Evolutionary conservation across 225 moss, liverwort and hornwort species (phyloP), one percentile per base, ranked within the genome.

Genomic region (Pseudisothecium myosuroides): DNA sequence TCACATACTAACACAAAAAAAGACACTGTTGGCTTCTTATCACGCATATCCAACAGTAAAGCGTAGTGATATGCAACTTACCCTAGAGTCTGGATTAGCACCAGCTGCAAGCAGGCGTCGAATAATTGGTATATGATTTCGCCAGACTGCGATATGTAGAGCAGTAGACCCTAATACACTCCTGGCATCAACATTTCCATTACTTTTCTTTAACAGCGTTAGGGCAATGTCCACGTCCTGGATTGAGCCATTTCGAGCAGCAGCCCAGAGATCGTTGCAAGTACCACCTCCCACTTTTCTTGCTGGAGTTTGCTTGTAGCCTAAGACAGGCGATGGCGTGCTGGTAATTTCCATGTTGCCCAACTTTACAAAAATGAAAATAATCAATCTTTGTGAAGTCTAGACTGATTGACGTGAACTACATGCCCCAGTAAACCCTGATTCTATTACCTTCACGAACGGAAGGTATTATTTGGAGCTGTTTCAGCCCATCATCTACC

Each of bases 61-160:
- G 47, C 63, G 34, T n/a, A 59, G 72, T 64, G 63, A 41, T 83
- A 86, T 78, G 76, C 54, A 75, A 88, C 90, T 66, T 89, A 97
- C 98, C 93, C 96, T 94, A 78, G 95, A 90, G 88, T 99, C 93
- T 36, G 98, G 96, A 94, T 99, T 96, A 82, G 98, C 97, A 89
- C 97, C 97, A 31, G 96, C 97, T 80, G 96, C 96, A 90, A 99
- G 92, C 64, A 99, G 90, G 49, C 95, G 95, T 76, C 95, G 93
- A 84, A 97, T 91, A 90, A 97, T 94, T 34, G 97, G 98, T 86
- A 99, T 93, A 83, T 97, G 96, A 90, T 99, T 99, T 91, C 97
- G 94, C 98, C 98, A 99, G 66, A 94, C 96, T 82, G 97, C 97
- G 85, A 96, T 94, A 62, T 99, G 98, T 27, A 99, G 93, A 71